phyloP scores from a whole-genome alignment of 306 rosid species.

The Cicer bijugum region DNA sequence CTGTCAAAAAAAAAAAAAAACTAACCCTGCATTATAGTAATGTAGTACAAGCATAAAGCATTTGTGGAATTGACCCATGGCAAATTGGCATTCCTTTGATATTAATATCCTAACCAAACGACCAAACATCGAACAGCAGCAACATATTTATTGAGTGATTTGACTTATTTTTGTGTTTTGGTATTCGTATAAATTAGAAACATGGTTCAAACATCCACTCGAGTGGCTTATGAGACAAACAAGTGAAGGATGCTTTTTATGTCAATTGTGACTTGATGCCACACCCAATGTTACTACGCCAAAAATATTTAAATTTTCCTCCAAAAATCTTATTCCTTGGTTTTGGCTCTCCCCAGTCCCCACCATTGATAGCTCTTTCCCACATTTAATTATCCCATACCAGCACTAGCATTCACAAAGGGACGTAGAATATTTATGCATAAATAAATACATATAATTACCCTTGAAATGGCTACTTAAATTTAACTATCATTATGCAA shows the following conservation, averaged over 20 bases:
- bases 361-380: neutral
- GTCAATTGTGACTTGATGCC: constrained; percentile 54
- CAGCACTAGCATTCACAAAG: neutral
- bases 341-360: neutral
- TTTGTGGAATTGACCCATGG: constrained; percentile 5
- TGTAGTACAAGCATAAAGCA: neutral
- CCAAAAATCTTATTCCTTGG: neutral
- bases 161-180: constrained; percentile 11
- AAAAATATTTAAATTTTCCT: neutral
- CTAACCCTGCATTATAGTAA: neutral
- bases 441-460: no score
- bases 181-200: neutral
- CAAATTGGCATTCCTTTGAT: neutral
- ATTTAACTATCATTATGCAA: neutral
- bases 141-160: constrained; percentile 5
- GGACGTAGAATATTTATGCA: neutral
- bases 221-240: constrained; percentile 49
- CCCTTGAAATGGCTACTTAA: no score
- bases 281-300: constrained; percentile 45
- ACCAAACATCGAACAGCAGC: neutral
- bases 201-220: constrained; percentile 54
- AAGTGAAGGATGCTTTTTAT: constrained; percentile 54
- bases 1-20: neutral
- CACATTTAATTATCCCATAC: neutral
- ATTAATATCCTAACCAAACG: neutral